phyloP scores from a whole-genome alignment of 192 early-diverging fungal genomes.

The Haplosporangium gracile region DNA sequence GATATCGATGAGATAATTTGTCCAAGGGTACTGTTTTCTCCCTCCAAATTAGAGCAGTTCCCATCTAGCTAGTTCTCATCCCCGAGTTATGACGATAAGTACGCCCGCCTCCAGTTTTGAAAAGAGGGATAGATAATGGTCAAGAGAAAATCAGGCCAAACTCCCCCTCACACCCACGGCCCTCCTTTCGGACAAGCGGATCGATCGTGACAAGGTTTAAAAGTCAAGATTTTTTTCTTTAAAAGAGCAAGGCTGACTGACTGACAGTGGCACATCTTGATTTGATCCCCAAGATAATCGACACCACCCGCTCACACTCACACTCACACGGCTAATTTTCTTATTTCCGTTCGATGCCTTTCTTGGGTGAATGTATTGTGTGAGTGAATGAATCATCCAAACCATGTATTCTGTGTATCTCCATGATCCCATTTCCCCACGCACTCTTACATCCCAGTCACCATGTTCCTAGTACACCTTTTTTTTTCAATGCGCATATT shows the following conservation, averaged over 20 bases:
- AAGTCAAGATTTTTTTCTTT: neutral
- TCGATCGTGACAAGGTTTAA: slow-evolving; percentile 17
- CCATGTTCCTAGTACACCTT: neutral
- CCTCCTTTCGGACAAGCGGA: neutral
- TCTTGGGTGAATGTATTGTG: neutral
- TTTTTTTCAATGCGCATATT: neutral
- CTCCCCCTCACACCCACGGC: slow-evolving; percentile 2
- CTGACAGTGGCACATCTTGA: neutral
- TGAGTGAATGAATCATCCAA: neutral
- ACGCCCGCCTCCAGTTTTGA: neutral
- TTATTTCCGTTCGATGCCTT: neutral
- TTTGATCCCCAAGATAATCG: slow-evolving; percentile 12
- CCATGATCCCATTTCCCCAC: neutral
- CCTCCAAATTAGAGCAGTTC: neutral
- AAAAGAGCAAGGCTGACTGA: neutral
- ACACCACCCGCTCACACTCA: too few species aligned
- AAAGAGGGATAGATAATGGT: neutral
- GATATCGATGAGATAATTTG: slow-evolving; percentile 20
- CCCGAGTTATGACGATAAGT: neutral
- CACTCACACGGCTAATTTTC: neutral
- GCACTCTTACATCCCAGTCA: neutral
- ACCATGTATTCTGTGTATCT: neutral
- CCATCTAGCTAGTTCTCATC: neutral
- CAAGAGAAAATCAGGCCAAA: neutral
- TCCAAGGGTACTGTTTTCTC: neutral